Base-by-base conservation (phyloP, 495 filamentous ascomycete genomes). In the Diplogelasinospora grovesii region DNA sequence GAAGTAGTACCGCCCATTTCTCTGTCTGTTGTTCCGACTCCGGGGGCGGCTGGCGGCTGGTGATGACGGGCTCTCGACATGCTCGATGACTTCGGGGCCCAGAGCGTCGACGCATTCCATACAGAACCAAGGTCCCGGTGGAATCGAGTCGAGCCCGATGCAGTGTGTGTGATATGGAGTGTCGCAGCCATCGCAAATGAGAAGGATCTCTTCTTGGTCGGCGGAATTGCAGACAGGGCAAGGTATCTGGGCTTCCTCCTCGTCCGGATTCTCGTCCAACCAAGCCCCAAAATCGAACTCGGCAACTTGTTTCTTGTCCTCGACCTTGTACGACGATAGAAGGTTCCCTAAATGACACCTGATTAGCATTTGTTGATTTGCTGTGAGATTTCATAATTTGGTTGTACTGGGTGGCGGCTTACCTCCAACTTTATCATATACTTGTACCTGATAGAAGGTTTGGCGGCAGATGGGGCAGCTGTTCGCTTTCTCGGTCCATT, bases 391-490 rank as follows among this genome's bases (percentile, higher is more conserved):
- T n/a, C n/a, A n/a, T n/a, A n/a, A 41, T 14, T 41, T 19, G 34
- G 24, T 18, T 15, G 38, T 28, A 18, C 25, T 11, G 15, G 36
- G 31, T n/a, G 14, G 21, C 11, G 48, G 71, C 77, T 64, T 74
- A 93, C 88, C 86, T 71, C 82, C 82, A 57, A 85, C 60, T 41
- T 69, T 75, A 44, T 83, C 77, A 52, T 78, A 84, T 39, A 96
- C 81, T 55, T 89, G 79, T 39, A 97, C 93, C 51, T 80, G 60
- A 62, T 96, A 87, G 66, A 97, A 97, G 51, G 70, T 82, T 53
- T 83, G 82, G 41, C 92, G 85, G 61, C 92, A 99, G 60, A 97
- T 93, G 10, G 92, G 92, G 57, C 92, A 99, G 57, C 88, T 95
- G 64, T 97, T 99, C 41, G 93, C 90, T 55, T 90, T 80, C 64